Evolutionary conservation across 352 stramenopile species (phyloP), one percentile per base, ranked within the genome.

Genomic region (Globisporangium cystogenes): DNA sequence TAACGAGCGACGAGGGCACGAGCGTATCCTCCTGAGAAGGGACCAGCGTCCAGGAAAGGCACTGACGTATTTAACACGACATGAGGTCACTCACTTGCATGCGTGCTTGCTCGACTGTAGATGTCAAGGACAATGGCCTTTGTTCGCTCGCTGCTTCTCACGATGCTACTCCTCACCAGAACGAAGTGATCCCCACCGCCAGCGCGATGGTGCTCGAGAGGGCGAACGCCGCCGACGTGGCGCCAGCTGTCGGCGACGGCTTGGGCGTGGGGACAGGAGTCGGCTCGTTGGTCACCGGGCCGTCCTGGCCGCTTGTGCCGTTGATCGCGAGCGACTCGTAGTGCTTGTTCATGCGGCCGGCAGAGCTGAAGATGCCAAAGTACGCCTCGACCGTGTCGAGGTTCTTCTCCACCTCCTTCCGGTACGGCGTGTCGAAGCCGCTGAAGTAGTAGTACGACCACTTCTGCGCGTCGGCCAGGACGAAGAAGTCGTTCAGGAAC

Each of bases 401-500:
- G 57, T 90, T 70, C 16, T 70, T 62, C 31, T 21, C 16, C 51
- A 88, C 64, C 61, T 75, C 52, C 44, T 74, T 63, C 71, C 93
- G 93, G 70, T 86, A 90, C 29, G 78, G 68, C 44, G 82, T 88
- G 61, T 95, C 84, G 16, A 95, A 90, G 53, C 71, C 84, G 1
- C 81, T 70, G 57, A 94, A 94, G 71, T 91, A 94, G 72, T 90
- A 94, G 66, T 93, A 92, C 67, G 91, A 88, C 75, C 78, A 90
- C 31, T 68, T 54, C 18, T 71, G 72, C 3, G 83, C 79, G 45
- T n/a, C n/a, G n/a, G n/a, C n/a, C n/a, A 90, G 68, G 42, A 74
- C 41, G 57, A 79, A 83, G 52, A 94, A 91, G 69, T 92, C 76
- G 53, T 90, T 82, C 51, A 92, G 55, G 70, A 88, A 94, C 10